Evolutionary conservation across 2,329 filamentous ascomycete species (phyloP).

Genomic region (Sarocladium strictum): DNA sequence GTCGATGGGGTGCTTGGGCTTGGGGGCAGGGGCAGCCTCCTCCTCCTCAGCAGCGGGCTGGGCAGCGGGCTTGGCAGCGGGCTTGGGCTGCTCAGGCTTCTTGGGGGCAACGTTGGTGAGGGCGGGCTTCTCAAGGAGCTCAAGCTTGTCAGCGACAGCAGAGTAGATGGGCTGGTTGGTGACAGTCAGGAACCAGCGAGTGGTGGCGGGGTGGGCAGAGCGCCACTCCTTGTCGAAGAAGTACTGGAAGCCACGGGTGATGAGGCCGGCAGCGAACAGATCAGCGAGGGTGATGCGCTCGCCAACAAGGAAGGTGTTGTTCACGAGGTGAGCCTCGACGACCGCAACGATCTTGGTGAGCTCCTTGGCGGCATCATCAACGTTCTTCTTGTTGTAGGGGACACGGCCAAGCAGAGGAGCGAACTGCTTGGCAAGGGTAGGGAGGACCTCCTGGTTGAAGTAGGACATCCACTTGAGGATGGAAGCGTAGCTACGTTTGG

Average conservation of each 20-base stretch:
- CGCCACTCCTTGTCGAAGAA: slow-evolving; percentile 93
- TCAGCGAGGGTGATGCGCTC: slow-evolving; percentile 97
- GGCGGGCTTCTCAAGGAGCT: slow-evolving; percentile 79
- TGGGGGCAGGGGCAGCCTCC: slow-evolving; percentile 56
- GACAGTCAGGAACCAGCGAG: slow-evolving; percentile 93
- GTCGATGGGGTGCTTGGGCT: slow-evolving; percentile 96
- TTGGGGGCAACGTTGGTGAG: slow-evolving; percentile 64
- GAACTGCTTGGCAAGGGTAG: slow-evolving; percentile 73
- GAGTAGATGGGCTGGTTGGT: slow-evolving; percentile 89
- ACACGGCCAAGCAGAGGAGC: slow-evolving; percentile 74
- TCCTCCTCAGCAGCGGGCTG: slow-evolving; percentile 32
- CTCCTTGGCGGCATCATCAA: slow-evolving; percentile 71
- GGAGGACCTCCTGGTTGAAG: slow-evolving; percentile 82
- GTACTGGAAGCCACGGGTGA: slow-evolving; percentile 84
- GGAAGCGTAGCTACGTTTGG: slow-evolving; percentile 65
- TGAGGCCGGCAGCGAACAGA: slow-evolving; percentile 73
- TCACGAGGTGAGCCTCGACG: slow-evolving; percentile 79
- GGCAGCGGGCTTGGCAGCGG: slow-evolving; percentile 37
- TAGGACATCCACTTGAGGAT: slow-evolving; percentile 99
- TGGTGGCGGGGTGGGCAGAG: slow-evolving; percentile 71
- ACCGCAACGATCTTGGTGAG: slow-evolving; percentile 62
- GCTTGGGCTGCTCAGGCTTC: slow-evolving; percentile 69
- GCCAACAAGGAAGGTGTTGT: slow-evolving; percentile 95
- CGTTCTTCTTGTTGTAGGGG: slow-evolving; percentile 96
- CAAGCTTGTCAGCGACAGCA: slow-evolving; percentile 66